phyloP scores from a whole-genome alignment of 1,139 yeast species.

The Yamadazyma diospyri region DNA sequence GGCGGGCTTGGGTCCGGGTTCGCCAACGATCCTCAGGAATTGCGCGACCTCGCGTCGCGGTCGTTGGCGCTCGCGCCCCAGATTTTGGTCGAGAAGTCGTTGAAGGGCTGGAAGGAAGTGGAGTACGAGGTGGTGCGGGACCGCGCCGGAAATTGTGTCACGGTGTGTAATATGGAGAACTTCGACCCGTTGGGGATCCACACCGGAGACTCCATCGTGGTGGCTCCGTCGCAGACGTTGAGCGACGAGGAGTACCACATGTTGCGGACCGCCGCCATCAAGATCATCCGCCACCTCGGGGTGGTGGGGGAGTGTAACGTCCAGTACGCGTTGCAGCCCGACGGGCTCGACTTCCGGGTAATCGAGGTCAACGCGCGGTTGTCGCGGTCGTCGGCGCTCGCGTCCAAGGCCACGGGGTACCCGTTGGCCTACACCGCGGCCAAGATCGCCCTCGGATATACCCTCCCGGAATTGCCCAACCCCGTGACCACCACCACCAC shows the following conservation, averaged over 20 bases:
- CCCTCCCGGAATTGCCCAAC: constrained; percentile 92
- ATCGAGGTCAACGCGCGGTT: constrained; percentile 97
- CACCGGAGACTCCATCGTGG: constrained; percentile 98
- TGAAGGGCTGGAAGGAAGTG: constrained; percentile 99
- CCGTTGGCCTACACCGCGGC: constrained; percentile 99
- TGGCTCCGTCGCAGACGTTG: constrained; percentile 96
- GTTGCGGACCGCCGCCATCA: constrained; percentile 96
- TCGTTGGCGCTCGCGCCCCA: constrained; percentile 90
- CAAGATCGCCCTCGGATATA: constrained; percentile 90
- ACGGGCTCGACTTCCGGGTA: constrained; percentile 91
- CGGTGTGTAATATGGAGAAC: constrained; percentile 99
- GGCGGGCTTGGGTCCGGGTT: constrained; percentile 99
- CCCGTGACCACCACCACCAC: constrained; percentile 95
- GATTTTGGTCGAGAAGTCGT: constrained; percentile 90
- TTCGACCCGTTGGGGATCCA: constrained; percentile 98
- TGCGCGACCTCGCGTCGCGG: constrained; percentile 82
- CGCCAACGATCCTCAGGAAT: constrained; percentile 78
- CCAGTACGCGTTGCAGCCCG: constrained; percentile 94
- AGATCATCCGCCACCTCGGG: constrained; percentile 95
- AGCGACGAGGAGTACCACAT: constrained; percentile 97
- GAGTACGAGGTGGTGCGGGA: constrained; percentile 99
- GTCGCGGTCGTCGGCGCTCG: constrained; percentile 95
- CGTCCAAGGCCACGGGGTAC: constrained; percentile 98
- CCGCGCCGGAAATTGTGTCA: constrained; percentile 92
- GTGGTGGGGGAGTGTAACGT: constrained; percentile 99